These are phyloP conservation scores for Paspalum vaginatum DNA, from an alignment of 176 grass and related monocot genomes.

Conservation along the genomic window DNA sequence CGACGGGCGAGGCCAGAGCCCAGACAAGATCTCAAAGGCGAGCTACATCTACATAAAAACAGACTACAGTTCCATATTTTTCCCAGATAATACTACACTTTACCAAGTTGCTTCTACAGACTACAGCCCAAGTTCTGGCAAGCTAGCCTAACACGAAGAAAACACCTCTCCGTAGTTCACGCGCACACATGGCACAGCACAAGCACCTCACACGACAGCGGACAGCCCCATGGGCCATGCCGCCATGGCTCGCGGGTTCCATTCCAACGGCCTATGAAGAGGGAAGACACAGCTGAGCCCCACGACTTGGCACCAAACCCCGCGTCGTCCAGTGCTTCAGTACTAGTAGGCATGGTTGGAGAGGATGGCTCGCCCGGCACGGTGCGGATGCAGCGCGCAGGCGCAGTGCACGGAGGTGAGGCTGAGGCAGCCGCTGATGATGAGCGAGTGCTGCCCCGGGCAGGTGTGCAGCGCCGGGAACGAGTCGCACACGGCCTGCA, in stretches of 20 bases:
- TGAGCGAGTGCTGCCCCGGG: constrained; percentile 79
- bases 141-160: no score
- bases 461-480: constrained; percentile 85
- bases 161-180: background rate
- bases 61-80: no score
- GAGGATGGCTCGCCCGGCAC: constrained; percentile 40
- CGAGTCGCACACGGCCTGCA: constrained; percentile 85
- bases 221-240: no score
- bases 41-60: no score
- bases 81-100: no score
- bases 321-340: background rate
- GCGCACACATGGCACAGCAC: background rate
- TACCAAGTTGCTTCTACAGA: background rate
- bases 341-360: constrained; percentile 70
- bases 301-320: background rate
- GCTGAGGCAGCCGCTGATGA: constrained; percentile 89
- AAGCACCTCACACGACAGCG: background rate
- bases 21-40: no score
- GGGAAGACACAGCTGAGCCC: no score
- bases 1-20: no score
- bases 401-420: constrained; percentile 90
- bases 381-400: constrained; percentile 66
- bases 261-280: background rate
- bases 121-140: no score
- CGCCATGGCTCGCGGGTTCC: background rate